These are phyloP conservation scores for Magnaporthiopsis poae DNA, from an alignment of 2,329 filamentous ascomycete genomes.

Conservation along the genomic window DNA sequence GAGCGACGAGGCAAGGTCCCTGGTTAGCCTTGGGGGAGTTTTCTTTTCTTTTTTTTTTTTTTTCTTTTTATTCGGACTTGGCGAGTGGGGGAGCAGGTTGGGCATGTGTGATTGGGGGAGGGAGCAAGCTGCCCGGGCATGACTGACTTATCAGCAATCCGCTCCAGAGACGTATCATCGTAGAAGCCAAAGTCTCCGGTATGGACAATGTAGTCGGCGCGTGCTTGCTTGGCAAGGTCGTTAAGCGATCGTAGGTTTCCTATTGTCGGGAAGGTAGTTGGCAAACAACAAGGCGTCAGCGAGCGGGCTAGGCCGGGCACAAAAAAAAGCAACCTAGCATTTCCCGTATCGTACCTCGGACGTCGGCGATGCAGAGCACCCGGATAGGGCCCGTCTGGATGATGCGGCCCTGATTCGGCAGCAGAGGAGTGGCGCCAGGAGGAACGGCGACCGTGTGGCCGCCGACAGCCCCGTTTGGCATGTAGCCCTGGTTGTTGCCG, in stretches of 20 bases:
- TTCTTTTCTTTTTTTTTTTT: background rate
- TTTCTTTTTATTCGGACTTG: background rate
- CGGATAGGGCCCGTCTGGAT: constrained; percentile 56
- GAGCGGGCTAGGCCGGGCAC: background rate
- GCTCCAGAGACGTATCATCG: constrained; percentile 86
- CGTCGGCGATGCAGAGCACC: constrained; percentile 62
- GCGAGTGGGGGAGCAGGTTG: background rate
- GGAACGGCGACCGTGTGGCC: constrained; percentile 36
- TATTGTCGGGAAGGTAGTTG: constrained; percentile 26
- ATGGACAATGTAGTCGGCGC: constrained; percentile 95
- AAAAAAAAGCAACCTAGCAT: constrained; percentile 5
- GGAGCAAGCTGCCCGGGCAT: too few relatives aligned
- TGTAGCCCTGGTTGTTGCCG: constrained; percentile 45
- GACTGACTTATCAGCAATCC: constrained; percentile 92
- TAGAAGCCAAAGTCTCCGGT: constrained; percentile 99
- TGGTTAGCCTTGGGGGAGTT: background rate
- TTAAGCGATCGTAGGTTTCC: constrained; percentile 93
- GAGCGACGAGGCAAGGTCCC: constrained; percentile 7
- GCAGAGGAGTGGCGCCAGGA: constrained; percentile 52
- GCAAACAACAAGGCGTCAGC: background rate
- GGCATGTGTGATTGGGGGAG: too few relatives aligned
- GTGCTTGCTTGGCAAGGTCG: constrained; percentile 86
- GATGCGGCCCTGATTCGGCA: constrained; percentile 58
- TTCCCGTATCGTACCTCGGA: constrained; percentile 46
- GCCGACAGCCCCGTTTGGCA: constrained; percentile 51